Evolutionary conservation across 2,329 filamentous ascomycete genomes (phyloP), one percentile per base, ranked within the genome.

Genomic region (Penicillium sp.): DNA sequence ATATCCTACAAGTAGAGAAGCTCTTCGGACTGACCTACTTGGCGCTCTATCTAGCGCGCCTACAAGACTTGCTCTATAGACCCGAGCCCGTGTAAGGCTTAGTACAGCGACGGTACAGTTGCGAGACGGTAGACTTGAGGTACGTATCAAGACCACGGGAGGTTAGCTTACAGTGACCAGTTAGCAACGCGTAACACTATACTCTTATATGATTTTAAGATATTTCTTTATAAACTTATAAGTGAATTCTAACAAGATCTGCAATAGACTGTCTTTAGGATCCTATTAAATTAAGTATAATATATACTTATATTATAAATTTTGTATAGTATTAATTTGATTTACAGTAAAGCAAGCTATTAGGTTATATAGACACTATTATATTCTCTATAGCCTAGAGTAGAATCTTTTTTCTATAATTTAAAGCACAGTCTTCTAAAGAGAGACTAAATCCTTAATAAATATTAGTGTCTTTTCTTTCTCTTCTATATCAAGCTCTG

Each of bases 401-500:
- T 44, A 18, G n/a, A 44, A 44, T 5, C 24, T 10, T 24, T 44
- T 44, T 31, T 44, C 26, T 9, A 44, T 44, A 16, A 16, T 44
- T 16, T n/a, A n/a, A 16, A 44, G 42, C 10, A 44, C 42, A n/a
- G 16, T 44, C 21, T 44, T 14, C 24, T 44, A 9, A 10, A 44
- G 42, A 28, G 23, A 9, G 11, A 44, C 23, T 6, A 44, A 14
- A 18, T 44, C 24, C 14, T 44, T n/a, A 28, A 44, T 44, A 44
- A n/a, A 44, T 26, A 44, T 24, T n/a, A n/a, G 42, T 10, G 24
- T 24, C 42, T 44, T 46, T 28, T 46, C 43, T 33, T 46, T 46
- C 16, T 44, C 42, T 26, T 44, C n/a, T 3, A n/a, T 44, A 28
- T 26, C n/a, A 3, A 44, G 14, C 13, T n/a, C 26, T 31, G 10